Base-by-base conservation (phyloP, 1,284 basidiomycete genomes). In the Pseudozyma flocculosa region DNA sequence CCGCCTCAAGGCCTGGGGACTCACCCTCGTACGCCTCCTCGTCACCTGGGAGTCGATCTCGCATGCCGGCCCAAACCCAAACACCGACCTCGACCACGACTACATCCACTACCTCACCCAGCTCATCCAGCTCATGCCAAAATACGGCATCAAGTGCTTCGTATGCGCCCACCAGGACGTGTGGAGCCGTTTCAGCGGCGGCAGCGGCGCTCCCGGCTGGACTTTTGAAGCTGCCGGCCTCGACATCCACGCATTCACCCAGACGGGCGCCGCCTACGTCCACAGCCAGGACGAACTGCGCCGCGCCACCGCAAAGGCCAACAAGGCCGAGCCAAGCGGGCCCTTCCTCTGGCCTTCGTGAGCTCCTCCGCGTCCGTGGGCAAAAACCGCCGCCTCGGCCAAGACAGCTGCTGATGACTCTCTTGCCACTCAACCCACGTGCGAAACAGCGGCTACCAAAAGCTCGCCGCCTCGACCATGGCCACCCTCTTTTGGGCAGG, bases 11-110 rank as follows among this genome's bases (percentile, higher is more conserved):
- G 57, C 71, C 1, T 81, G 79, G 79, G 80, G 80, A 1, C 56
- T 78, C 17, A 72, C 78, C 9, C 71, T 79, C 24, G 61, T 81
- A 34, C 68, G 80, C 0, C 92, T 63, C 83, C 90, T 51, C 88
- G 85, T 97, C 3, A 95, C 93, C 1, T 98, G 94, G 95, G 94
- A 98, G 75, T 90, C 92, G 0, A 82, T 98, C 21, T 92, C 96
- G 73, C 95, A 97, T 72, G 84, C 82, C 48, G 93, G 75, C 0
- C 75, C 75, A 0, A 39, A 40, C 14, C 51, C 52, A 0, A 42
- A 44, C 11, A 38, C 59, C 2, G 2, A 79, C 85, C 43, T 93
- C 90, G 92, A 97, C 78, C 79, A 77, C 3, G 87, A 87, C 42
- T 98, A 96, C 76, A 82, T 98, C 3, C 77, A 82, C 8, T 97